Evolutionary conservation across 1,284 basidiomycete species (phyloP), one percentile per base, ranked within the genome.

Genomic region (Rhodotorula sp.): DNA sequence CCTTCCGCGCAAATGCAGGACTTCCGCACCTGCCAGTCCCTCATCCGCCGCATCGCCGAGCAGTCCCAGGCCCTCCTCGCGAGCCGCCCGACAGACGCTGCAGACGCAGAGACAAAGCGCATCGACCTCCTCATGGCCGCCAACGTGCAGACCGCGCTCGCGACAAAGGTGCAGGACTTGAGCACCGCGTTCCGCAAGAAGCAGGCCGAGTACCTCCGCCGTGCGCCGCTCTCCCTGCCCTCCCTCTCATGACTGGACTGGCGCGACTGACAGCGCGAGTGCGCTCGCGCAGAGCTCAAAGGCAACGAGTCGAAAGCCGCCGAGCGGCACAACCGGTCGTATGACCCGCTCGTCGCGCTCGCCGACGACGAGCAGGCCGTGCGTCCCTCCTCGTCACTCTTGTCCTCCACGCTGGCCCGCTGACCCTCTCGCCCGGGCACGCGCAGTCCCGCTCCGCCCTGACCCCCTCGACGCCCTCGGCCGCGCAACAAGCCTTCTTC

Each of bases 91-190:
- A 12, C 19, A 10, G 48, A 58, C 8, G 55, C 61, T 25, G 46
- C n/a, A 53, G 64, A 46, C 15, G 76, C 74, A n/a, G 80, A 79
- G 66, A 70, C 22, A 73, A 81, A 59, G 70, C 76, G 36, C 68
- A 73, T 53, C 34, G 83, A 91, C 66, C 87, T 91, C 78, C 83
- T 85, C 27, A 85, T 90, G 64, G 89, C 94, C 2, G 90, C 92
- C 83, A 99, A 99, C 80, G 93, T 97, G n/a, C 96, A 99, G 82
- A 89, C 94, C 44, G 95, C 90, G 21, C 87, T 99, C 51, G 97
- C 97, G 32, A 93, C 92, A 36, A 91, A 94, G 80, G 89, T 98
- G 19, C 97, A 99, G 84, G 92, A 94, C 77, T 85, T 95, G 61
- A 95, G 92, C 78, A 91, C 90, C 32, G 85, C 89, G n/a, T 99